These are phyloP conservation scores for Solanum appendiculatum DNA, from an alignment of 257 asterid genomes.

Conservation along the genomic window DNA sequence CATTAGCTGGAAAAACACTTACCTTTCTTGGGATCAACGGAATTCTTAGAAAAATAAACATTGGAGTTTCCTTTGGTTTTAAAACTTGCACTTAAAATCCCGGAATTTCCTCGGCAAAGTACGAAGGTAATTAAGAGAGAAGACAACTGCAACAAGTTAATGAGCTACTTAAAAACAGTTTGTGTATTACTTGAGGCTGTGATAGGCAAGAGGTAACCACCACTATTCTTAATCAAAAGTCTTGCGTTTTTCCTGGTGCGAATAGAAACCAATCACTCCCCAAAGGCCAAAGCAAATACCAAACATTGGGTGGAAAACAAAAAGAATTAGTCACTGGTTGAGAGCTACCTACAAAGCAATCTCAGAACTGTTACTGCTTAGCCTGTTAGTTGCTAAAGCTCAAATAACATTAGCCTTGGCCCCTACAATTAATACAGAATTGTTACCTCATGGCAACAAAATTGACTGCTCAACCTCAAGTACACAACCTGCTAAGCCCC, in stretches of 20 bases:
- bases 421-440: background rate
- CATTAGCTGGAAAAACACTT: background rate
- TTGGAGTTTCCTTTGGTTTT: background rate
- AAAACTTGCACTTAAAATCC: background rate
- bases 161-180: background rate
- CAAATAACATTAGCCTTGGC: background rate
- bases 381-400: background rate
- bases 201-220: background rate
- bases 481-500: background rate
- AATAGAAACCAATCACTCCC: background rate
- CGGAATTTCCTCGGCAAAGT: background rate
- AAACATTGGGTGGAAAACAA: background rate
- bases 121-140: background rate
- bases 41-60: background rate
- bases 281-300: background rate
- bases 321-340: background rate
- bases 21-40: background rate
- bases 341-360: background rate
- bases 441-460: background rate
- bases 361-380: background rate
- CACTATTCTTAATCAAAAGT: background rate
- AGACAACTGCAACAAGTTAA: background rate
- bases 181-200: background rate
- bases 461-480: background rate
- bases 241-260: background rate